Base-by-base conservation (phyloP, 1,284 basidiomycete species). In the Somion occarium region DNA sequence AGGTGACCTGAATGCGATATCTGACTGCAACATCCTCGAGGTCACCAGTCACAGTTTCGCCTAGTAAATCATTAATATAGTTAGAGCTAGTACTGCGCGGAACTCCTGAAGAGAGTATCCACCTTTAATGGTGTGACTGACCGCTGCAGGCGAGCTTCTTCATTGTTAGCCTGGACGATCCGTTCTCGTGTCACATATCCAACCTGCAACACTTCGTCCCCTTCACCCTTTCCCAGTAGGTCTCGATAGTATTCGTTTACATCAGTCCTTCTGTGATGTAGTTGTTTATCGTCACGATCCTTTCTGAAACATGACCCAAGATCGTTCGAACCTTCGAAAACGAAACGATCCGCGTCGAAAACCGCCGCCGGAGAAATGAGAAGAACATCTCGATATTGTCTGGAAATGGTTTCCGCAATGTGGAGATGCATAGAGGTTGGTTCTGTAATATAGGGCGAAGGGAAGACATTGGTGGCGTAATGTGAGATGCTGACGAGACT, bases 231-330 rank as follows among this genome's bases (percentile, higher is more conserved):
- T 9, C 53, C 51, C 43, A 55, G 25, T 39, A 52, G 20, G 9
- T 20, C 30, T 2, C 37, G 23, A 39, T 51, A 55, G 44, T 41
- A 50, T 2, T 48, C 44, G 15, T 48, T 55, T 23, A 46, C 5
- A 15, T 4, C 38, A 25, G 5, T n/a, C 18, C 49, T 44, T 25
- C 50, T 15, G 24, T 55, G 49, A 30, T 48, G 46, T 7, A 24
- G 50, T 24, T 38, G 30, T 22, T 3, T 7, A 20, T 55, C 53
- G 3, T 38, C 34, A 27, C 46, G n/a, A 22, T 52, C 48, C 22
- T 55, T 55, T 11, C 53, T 39, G 44, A 55, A 55, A 27, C 53
- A 55, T 20, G 53, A 52, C n/a, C 51, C 53, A 22, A 26, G 47
- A 20, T 42, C 27, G 38, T 55, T 52, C 7, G 51, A 49, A 11